Base-by-base conservation (phyloP, 108 stramenopile species). In the Cyclotella kingstonii region DNA sequence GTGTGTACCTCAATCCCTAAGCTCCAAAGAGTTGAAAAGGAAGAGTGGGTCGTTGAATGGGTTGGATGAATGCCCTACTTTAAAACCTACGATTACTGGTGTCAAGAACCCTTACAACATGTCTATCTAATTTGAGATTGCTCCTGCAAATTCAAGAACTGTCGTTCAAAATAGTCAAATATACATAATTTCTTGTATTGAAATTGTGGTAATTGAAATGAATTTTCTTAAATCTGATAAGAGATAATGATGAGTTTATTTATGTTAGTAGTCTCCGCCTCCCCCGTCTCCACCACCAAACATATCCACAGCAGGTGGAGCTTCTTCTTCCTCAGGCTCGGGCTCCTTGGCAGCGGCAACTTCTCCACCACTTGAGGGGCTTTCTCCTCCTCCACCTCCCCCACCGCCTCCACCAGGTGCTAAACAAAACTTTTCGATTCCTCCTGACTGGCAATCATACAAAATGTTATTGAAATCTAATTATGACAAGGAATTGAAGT, bases 311-410 rank as follows among this genome's bases (percentile, higher is more conserved):
- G 77, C 84, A 51, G 77, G 79, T 21, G 73, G 73, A 61, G 82
- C 85, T 50, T 86, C 85, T 55, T 83, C 82, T 35, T 79, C 78
- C 51, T 76, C 76, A 22, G 59, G 28, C 38, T 74, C 82, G 15
- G 57, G 18, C 22, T 28, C 52, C n/a, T n/a, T n/a, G 25, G 61
- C 61, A 0, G 60, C 73, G 11, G 64, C 82, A 34, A 58, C 85
- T 14, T 38, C 76, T 28, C 46, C 83, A 12, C 66, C 83, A 21
- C 73, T 80, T n/a, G n/a, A n/a, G 31, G 54, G 78, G 11, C 73
- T 80, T 7, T 66, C 83, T 44, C 81, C 81, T 39, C 73, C 84
- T 31, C 80, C 86, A 12, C 87, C 87, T 47, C 87, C 87, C 26
- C 83, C 86, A 43, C 84, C 82, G 38, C 85, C 82, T 30, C 85